phyloP scores from a whole-genome alignment of 192 early-diverging fungal genomes.

The Lobulomyces angularis region DNA sequence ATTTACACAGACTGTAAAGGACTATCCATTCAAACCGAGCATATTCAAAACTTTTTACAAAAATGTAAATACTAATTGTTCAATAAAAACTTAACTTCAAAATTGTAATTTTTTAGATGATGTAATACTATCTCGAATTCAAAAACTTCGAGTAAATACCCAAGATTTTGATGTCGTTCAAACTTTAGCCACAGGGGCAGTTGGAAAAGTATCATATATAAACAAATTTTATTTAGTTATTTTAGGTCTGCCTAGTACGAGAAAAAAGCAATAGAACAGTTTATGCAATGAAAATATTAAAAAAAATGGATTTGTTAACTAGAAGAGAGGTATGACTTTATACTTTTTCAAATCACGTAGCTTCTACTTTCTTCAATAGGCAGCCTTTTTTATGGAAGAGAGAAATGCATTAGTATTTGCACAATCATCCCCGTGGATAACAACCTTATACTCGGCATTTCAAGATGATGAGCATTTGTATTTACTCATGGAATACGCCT shows the following conservation, averaged over 20 bases:
- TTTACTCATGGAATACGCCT: no score
- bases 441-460: constrained; percentile 56
- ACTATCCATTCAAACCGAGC: constrained; percentile 22
- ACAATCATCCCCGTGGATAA: constrained; percentile 51
- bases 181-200: constrained; percentile 60
- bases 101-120: constrained; percentile 24
- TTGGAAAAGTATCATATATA: constrained; percentile 38
- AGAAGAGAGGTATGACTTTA: constrained; percentile 47
- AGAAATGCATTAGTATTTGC: constrained; percentile 57
- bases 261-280: constrained; percentile 52
- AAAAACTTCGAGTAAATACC: constrained; percentile 48
- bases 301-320: constrained; percentile 57
- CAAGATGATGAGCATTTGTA: constrained; percentile 34
- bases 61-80: constrained; percentile 22
- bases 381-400: constrained; percentile 81
- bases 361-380: constrained; percentile 31
- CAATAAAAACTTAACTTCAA: constrained; percentile 2
- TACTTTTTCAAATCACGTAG: constrained; percentile 2
- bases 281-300: constrained; percentile 73
- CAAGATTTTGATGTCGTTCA: constrained; percentile 66
- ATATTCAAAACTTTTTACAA: constrained; percentile 25
- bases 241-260: constrained; percentile 67
- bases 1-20: constrained; percentile 38
- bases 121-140: constrained; percentile 16
- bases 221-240: constrained; percentile 1